Base-by-base conservation (phyloP, 306 rosid genomes). In the Parietaria judaica region DNA sequence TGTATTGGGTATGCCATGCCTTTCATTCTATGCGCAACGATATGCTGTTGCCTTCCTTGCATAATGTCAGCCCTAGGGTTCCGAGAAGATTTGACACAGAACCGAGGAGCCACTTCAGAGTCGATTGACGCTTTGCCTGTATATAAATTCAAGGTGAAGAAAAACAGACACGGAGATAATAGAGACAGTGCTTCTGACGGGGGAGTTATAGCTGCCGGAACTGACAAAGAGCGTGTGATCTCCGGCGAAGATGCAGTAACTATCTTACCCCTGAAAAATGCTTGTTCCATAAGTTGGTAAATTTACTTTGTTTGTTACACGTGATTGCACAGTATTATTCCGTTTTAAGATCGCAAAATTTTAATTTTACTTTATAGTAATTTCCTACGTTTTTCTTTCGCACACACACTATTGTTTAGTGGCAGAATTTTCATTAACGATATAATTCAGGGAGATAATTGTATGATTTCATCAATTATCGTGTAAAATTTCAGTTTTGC, bases 1-100 rank as follows among this genome's bases (percentile, higher is more conserved):
- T 92, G 95, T 71, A 86, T 92, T 55, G 95, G 98, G 60, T 92
- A 92, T 75, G 98, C 98, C 9, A 92, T 92, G 98, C 96, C 98
- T 69, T 92, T 88, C 83, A 88, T 92, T 82, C 82, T 92, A 67
- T 92, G 98, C 69, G 92, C 92, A 71, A 88, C 98, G 52, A 92
- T 92, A 71, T 92, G 98, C 81, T 92, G 98, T 66, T 92, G 98
- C 73, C 92, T 92, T 61, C 96, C 98, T 34, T 92, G 98, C 72
- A 80, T 92, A 75, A 92, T 92, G 68, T 88, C 96, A 58, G 84
- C 89, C 76, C 96, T 92, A 63, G 95, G 98, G 57, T 87, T 84
- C 76, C 78, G 90, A 82, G 96, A 88, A 76, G 98, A 92, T 69
- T 65, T 80, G 81, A 13, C 88, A 17, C 95, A 85, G 64, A 83